Evolutionary conservation across 345 rosid species (phyloP).

Genomic region (Mallotus nudiflorus): DNA sequence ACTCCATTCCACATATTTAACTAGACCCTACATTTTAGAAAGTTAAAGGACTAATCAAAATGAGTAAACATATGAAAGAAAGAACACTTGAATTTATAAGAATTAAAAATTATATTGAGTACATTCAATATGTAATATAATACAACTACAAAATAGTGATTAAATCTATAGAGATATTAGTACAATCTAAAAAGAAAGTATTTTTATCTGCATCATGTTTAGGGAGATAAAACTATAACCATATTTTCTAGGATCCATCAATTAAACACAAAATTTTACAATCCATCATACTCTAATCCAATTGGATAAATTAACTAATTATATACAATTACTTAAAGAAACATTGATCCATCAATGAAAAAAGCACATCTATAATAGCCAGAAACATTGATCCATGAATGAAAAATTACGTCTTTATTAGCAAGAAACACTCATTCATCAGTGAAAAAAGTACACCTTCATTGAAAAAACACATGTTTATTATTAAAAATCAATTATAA

Average conservation of each 20-base stretch:
- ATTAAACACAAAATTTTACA: no score
- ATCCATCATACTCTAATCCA: no score
- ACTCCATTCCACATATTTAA: slow-evolving; percentile 98
- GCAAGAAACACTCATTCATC: no score
- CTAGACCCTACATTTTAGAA: slow-evolving; percentile 61
- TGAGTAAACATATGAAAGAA: not conserved
- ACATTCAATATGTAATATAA: not conserved
- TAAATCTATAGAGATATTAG: not conserved
- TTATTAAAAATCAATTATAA: no score
- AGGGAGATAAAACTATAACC: not conserved
- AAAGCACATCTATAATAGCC: no score
- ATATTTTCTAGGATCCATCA: not conserved
- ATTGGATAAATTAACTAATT: no score
- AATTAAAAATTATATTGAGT: not conserved
- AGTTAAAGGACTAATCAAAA: slow-evolving; percentile 9
- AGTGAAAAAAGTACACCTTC: no score
- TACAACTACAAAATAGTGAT: not conserved
- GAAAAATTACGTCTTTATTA: no score
- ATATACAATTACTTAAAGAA: no score
- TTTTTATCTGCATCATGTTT: not conserved
- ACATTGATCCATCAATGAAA: no score
- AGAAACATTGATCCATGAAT: no score
- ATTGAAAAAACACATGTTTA: no score
- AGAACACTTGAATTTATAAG: not conserved
- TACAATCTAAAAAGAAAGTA: not conserved